A percentile compares a stretch with the other conserved stretches of the same genome.
Conservation (phyloP, 805 yeast genomes). For the Ogataea ramenticola region DNA sequence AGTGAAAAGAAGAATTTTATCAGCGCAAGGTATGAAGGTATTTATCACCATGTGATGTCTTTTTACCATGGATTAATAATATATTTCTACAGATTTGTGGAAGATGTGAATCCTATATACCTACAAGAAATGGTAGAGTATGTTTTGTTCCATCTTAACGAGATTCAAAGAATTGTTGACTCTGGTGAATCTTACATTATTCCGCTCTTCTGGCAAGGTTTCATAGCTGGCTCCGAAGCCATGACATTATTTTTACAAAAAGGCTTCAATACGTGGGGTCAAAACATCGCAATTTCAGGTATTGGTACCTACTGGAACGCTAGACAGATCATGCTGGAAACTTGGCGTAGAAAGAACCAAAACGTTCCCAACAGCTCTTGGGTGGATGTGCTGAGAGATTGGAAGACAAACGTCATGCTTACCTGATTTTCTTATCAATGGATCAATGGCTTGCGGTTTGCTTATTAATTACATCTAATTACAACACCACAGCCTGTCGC, state of each 20-base stretch:
- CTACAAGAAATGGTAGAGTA: constrained; percentile 57
- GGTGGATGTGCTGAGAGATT: constrained; percentile 72
- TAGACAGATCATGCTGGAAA: constrained; percentile 76
- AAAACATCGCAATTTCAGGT: constrained; percentile 50
- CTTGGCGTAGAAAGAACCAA: constrained; percentile 67
- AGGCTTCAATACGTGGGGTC: constrained; percentile 69
- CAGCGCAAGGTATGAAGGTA: constrained; percentile 58
- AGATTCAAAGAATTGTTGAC: constrained; percentile 50
- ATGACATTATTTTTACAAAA: constrained; percentile 48
- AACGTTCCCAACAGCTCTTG: constrained; percentile 58
- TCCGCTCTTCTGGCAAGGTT: constrained; percentile 86
- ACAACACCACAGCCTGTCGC: no score
- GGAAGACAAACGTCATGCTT: constrained; percentile 82
- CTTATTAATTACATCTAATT: no score
- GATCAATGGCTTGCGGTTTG: no score
- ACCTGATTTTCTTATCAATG: constrained; percentile 16
- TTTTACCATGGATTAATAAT: constrained; percentile 67
- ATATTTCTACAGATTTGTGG: constrained; percentile 61
- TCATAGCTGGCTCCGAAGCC: constrained; percentile 81
- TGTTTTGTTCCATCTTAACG: constrained; percentile 57
- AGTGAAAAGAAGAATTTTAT: constrained; percentile 26
- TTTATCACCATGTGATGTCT: constrained; percentile 74
- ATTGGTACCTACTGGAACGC: constrained; percentile 85
- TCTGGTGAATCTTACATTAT: constrained; percentile 43
- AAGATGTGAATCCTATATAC: constrained; percentile 43